Conservation (phyloP, 306 rosid species). For the Abrus pulchellus region DNA sequence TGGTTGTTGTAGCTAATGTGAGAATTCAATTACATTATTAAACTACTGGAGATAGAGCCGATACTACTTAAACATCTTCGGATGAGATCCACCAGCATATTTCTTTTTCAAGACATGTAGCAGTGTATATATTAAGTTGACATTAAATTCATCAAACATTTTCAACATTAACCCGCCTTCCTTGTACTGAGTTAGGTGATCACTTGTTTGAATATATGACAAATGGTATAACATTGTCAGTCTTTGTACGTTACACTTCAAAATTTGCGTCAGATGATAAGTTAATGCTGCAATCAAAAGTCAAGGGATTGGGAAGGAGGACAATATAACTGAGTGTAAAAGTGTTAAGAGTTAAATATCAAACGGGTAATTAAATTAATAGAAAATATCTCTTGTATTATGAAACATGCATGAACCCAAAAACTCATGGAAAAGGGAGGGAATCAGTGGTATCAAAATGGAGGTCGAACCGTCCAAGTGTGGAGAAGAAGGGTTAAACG, state of each 20-base stretch:
- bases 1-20: background rate
- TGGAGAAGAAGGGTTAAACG: background rate
- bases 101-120: background rate
- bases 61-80: background rate
- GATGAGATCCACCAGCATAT: background rate
- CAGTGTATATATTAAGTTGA: background rate
- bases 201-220: constrained; percentile 37
- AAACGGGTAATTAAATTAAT: no score
- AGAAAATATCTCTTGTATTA: no score
- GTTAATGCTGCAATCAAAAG: constrained; percentile 24
- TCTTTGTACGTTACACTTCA: constrained; percentile 23
- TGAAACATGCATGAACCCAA: no score
- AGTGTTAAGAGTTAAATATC: background rate
- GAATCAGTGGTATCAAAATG: no score
- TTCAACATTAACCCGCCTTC: constrained; percentile 31
- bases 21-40: background rate
- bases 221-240: background rate
- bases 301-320: constrained; percentile 18
- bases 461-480: background rate
- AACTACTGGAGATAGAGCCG: background rate
- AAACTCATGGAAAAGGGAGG: no score
- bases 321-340: background rate
- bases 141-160: background rate
- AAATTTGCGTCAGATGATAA: background rate
- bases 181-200: constrained; percentile 17